Percentiles rank a stretch among this genome's conserved stretches.
Conservation (phyloP, 495 filamentous ascomycete species). For the Wilcoxina mikolae region DNA sequence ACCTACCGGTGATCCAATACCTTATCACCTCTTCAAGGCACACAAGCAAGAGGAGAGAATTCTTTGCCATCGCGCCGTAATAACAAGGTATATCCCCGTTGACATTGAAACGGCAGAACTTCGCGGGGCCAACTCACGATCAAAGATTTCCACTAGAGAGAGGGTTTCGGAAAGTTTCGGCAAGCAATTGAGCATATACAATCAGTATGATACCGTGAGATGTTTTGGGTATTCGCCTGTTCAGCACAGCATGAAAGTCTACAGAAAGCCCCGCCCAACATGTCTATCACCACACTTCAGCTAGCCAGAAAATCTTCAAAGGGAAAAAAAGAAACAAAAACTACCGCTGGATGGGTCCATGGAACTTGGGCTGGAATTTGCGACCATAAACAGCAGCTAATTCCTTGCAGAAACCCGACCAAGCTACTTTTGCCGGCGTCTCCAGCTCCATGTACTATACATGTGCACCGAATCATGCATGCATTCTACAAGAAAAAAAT, state of each 20-base stretch:
- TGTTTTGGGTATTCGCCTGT: neutral
- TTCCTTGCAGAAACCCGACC: neutral
- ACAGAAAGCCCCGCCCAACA: too few species aligned
- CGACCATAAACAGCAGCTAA: neutral
- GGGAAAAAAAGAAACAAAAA: neutral
- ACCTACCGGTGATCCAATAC: too few species aligned
- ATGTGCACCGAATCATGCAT: neutral
- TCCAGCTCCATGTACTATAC: too few species aligned
- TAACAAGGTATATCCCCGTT: neutral
- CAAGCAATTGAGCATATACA: too few species aligned
- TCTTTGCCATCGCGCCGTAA: neutral
- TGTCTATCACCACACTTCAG: too few species aligned
- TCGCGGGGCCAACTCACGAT: neutral
- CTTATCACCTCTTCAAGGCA: neutral
- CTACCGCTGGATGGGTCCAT: neutral
- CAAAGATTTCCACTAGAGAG: neutral
- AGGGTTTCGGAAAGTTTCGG: too few species aligned
- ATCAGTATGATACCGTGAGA: neutral
- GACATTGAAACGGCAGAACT: neutral
- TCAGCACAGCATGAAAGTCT: too few species aligned
- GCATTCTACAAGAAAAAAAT: neutral
- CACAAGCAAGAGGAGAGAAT: neutral
- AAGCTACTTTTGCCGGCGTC: neutral
- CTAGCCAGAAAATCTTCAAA: neutral
- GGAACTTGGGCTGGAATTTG: neutral